Evolutionary conservation across 768 basidiomycete species (phyloP).

Genomic region (Podaxis mareebaensis): DNA sequence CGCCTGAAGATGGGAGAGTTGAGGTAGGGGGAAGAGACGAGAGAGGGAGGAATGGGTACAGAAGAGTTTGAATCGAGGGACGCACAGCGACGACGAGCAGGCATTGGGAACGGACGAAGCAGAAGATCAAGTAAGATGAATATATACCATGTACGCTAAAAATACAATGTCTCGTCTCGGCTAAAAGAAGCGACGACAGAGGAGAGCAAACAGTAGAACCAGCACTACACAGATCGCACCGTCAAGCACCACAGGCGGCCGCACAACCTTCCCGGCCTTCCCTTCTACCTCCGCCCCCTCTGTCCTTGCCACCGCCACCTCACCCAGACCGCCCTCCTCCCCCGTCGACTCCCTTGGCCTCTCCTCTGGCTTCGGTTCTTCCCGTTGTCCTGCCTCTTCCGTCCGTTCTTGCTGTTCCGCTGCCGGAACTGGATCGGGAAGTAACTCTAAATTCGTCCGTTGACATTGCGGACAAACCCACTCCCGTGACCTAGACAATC

Average conservation of each 20-base stretch:
- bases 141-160: constrained; percentile 14
- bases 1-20: constrained; percentile 51
- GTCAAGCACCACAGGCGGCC: constrained; percentile 68
- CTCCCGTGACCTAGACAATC: constrained; percentile 62
- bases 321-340: background rate
- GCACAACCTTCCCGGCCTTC: constrained; percentile 24
- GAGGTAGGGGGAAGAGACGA: constrained; percentile 56
- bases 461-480: constrained; percentile 81
- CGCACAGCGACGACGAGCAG: constrained; percentile 35
- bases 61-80: constrained; percentile 33
- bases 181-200: constrained; percentile 59
- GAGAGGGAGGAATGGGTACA: constrained; percentile 60
- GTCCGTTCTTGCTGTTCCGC: background rate
- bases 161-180: constrained; percentile 18
- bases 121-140: background rate
- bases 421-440: constrained; percentile 58
- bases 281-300: background rate
- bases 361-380: background rate
- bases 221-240: constrained; percentile 73
- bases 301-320: background rate
- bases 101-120: constrained; percentile 8
- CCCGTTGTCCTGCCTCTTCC: background rate
- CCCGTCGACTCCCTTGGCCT: background rate
- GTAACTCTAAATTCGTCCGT: constrained; percentile 61
- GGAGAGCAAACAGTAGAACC: constrained; percentile 64